Evolutionary conservation across 306 rosid species (phyloP), one percentile per base, ranked within the genome.

Genomic region (Ziziphus jujuba): DNA sequence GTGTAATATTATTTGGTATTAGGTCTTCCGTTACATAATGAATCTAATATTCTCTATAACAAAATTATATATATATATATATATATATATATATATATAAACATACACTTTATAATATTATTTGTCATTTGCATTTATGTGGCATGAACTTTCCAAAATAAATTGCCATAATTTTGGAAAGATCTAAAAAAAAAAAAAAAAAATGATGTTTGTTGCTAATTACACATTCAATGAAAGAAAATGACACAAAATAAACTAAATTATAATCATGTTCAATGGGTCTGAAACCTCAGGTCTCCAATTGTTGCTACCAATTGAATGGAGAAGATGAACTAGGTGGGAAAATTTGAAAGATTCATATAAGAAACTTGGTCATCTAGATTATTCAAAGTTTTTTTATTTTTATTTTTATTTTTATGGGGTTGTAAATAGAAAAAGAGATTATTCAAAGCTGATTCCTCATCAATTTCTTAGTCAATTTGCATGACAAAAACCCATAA

Each of bases 401-500:
- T n/a, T n/a, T n/a, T n/a, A n/a, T n/a, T n/a, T n/a, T n/a, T n/a
- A n/a, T 28, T 28, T 28, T 28, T 28, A 2, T 1, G 33, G 3
- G 33, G 33, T 28, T 28, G 33, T 28, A 28, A 28, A 28, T 28
- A 28, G 33, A 28, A 28, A 28, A 28, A 12, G 2, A 5, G 12
- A 40, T 6, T 40, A n/a, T 61, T 61, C 33, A 20, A 61, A 40
- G 65, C 16, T 9, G 0, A 61, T 13, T 61, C 31, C 40, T 19
- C 5, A 0, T 17, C 33, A 19, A 61, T 67, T 68, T 49, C 28
- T 22, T 57, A 28, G 33, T 28, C 33, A 66, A 63, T 20, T 55
- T 36, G 66, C 64, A 75, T 63, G 66, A 63, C 61, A 63, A 63
- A 25, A 21, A 11, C 67, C 68, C 72, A 49, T 56, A 38, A 76